Evolutionary conservation across 805 yeast genomes (phyloP), one percentile per base, ranked within the genome.

Genomic region (Candida sphagnicola): DNA sequence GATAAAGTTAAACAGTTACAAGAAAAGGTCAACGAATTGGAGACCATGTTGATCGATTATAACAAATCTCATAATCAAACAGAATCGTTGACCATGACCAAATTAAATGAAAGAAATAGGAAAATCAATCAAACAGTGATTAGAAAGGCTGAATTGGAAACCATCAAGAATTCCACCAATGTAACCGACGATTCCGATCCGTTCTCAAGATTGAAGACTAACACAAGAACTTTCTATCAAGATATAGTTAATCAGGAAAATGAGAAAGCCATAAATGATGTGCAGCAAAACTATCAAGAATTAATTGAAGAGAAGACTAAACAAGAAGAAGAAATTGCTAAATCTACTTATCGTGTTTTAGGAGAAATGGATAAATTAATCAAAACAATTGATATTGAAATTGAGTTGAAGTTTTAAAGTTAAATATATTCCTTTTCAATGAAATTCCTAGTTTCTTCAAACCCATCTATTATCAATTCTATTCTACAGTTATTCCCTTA

Each of bases 171-270:
- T 26, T 40, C 47, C 2, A 47, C 71, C 40, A 67, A 50, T 31
- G 62, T 63, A 41, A 70, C 77, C 38, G 77, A 72, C 50, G 59
- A 51, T 6, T 70, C 70, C 6, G 86, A 93, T 65, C 98, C 99
- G 16, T 93, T 93, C 62, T 78, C 85, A 48, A 80, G 98, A 59
- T 75, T 93, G 55, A 83, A 86, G 57, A 91, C 98, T 1, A 84
- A 80, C 44, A 86, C 97, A 1, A 78, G 86, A 52, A 78, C 87
- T 43, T 91, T 87, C 61, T 88, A 89, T 54, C 69, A 72, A 41
- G 75, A 76, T 39, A 64, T 72, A 34, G 78, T 73, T 44, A 71
- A 72, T 44, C 75, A 72, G 43, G 82, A 74, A 46, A 78, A 80
- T 48, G 80, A 74, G 47, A 74, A 71, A 57, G 84, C 82, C 2